phyloP scores from a whole-genome alignment of 305 asterid genomes.

The Euphrasia arctica region DNA sequence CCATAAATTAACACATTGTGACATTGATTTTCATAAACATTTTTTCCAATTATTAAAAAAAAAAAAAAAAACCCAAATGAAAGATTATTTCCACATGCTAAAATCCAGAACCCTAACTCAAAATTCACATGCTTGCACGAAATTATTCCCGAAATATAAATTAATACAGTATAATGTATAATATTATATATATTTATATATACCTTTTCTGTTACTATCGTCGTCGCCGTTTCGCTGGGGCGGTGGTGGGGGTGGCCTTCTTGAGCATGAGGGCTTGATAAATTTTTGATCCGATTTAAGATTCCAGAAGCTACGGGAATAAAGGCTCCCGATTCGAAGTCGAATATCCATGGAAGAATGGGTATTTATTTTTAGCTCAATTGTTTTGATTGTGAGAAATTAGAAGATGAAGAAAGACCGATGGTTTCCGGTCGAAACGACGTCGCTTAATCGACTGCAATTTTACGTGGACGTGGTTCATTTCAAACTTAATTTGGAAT shows the following conservation, averaged over 20 bases:
- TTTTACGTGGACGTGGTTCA: too few species aligned
- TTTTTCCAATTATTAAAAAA: not conserved
- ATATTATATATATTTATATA: not conserved
- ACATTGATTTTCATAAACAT: not conserved
- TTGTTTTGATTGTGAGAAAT: too few species aligned
- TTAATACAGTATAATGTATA: not conserved
- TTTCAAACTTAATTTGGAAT: too few species aligned
- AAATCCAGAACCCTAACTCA: not conserved
- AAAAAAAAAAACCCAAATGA: too few species aligned
- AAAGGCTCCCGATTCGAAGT: slow-evolving; percentile 44
- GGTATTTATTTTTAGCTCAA: not conserved
- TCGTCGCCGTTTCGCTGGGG: slow-evolving; percentile 48
- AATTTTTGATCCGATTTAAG: slow-evolving; percentile 32
- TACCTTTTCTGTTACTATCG: slow-evolving; percentile 30
- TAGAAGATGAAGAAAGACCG: too few species aligned
- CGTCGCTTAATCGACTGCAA: not conserved
- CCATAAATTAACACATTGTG: too few species aligned
- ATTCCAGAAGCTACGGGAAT: slow-evolving; percentile 30
- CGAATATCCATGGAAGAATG: slow-evolving; percentile 56
- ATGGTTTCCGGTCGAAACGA: too few species aligned
- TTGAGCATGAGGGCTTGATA: slow-evolving; percentile 48
- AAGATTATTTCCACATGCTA: too few species aligned
- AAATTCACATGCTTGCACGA: too few species aligned
- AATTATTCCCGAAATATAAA: not conserved
- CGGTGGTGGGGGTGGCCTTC: slow-evolving; percentile 31